Evolutionary conservation across 805 yeast genomes (phyloP), one percentile per base, ranked within the genome.

Genomic region (Candida orba): DNA sequence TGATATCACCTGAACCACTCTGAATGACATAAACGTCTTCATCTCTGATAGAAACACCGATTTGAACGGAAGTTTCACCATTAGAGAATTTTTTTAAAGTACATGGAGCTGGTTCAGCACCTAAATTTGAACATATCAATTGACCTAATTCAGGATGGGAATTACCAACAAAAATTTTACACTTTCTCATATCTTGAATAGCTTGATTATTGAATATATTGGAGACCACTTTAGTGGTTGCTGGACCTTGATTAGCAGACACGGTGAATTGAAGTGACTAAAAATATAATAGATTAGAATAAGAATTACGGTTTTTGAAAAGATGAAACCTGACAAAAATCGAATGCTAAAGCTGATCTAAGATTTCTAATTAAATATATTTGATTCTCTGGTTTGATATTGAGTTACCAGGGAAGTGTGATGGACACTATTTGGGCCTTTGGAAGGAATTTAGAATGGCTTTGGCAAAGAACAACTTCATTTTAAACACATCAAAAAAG

Each of bases 21-120:
- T 90, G 96, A 52, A 91, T 84, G 53, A 88, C 88, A 60, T 88
- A 90, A 24, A 93, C 96, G 60, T 93, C 98, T 64, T 93, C 97
- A 62, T 93, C 98, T 65, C 99, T 79, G 37, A 93, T 95, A 30
- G 95, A 87, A 27, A 83, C 90, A 37, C 97, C 95, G 52, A 91
- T 86, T 62, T 86, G 95, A 38, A 95, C 96, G 37, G 95, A 84
- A 4, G 99, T 93, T 68, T 93, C 99, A 43, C 99, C 99, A 61
- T 93, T 93, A 50, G 96, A 85, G 66, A 93, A 93, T 66, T 89
- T 90, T 65, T 85, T 84, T 54, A 91, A 71, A 9, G 93, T 79
- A 59, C 95, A 87, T 25, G 95, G 95, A 25, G 97, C 98, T 10
- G 95, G 89, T 57, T 87, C 86, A 36, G 89, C 89, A 31, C 98